phyloP scores from a whole-genome alignment of 1,284 basidiomycete species.

The Pterulicium gracile region DNA sequence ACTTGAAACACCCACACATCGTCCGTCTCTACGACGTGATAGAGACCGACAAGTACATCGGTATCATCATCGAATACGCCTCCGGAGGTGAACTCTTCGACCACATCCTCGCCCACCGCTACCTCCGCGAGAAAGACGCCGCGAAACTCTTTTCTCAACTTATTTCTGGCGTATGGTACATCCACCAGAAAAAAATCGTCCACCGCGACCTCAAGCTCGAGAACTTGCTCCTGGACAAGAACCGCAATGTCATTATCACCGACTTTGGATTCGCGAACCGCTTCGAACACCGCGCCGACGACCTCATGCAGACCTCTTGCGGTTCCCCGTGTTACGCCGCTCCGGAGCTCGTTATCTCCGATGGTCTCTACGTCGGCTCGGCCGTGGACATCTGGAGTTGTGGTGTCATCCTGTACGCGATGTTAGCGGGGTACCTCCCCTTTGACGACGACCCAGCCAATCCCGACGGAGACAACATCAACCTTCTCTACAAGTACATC shows the following conservation, averaged over 20 bases:
- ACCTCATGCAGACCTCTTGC: constrained; percentile 98
- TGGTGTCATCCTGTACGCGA: constrained; percentile 98
- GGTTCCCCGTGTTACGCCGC: constrained; percentile 98
- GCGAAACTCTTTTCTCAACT: constrained; percentile 97
- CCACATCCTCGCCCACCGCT: constrained; percentile 96
- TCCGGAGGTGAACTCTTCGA: constrained; percentile 98
- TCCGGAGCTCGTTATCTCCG: constrained; percentile 97
- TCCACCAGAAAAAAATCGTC: constrained; percentile 98
- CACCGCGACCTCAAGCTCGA: constrained; percentile 99
- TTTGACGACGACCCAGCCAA: constrained; percentile 99
- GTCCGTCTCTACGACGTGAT: constrained; percentile 98
- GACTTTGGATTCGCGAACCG: constrained; percentile 99
- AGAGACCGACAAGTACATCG: constrained; percentile 99
- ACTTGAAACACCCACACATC: constrained; percentile 95
- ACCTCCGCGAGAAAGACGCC: constrained; percentile 92
- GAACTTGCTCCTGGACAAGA: constrained; percentile 92
- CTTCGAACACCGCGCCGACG: constrained; percentile 84
- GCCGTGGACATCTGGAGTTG: constrained; percentile 99
- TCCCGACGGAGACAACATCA: constrained; percentile 99
- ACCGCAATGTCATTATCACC: constrained; percentile 98
- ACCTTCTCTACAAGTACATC: constrained; percentile 99
- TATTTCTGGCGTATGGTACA: constrained; percentile 97
- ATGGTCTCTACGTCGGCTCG: constrained; percentile 95
- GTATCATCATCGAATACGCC: constrained; percentile 98
- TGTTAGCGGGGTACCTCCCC: constrained; percentile 98